Base-by-base conservation (phyloP, 1,284 basidiomycete genomes). In the Schizophyllum commune region DNA sequence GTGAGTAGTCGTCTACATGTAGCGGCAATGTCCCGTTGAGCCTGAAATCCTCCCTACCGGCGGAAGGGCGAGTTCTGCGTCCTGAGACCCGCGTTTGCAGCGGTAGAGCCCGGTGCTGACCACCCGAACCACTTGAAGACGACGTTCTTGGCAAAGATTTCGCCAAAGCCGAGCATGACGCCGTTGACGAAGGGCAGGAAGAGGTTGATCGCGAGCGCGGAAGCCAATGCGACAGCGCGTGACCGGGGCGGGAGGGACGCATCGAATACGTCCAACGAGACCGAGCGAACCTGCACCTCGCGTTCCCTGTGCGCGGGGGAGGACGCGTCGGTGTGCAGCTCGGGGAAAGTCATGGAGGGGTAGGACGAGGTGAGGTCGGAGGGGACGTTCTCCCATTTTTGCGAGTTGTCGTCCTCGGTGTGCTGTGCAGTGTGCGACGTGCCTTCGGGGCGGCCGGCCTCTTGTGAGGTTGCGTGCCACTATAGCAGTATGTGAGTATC, bases 121-220 rank as follows among this genome's bases (percentile, higher is more conserved):
- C 79, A 80, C 11, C 79, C 79, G 64, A 81, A 72, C 79, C 89
- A 92, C 17, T 82, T 79, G 58, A 88, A 80, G 19, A 97, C 76
- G 15, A 94, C 82, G 64, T 94, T 89, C 72, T 94, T 88, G 20
- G 96, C 96, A 70, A 98, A 96, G 62, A 99, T 94, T 76, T 99
- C 96, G 22, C 96, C 96, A 70, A 98, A 96, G 9, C 96, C 96
- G 57, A 98, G 85, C 94, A 98, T 97, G 68, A 98, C 91, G 32
- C 96, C 96, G 70, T 98, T 98, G 56, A 98, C 83, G 72, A 99
- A 99, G 0, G 96, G 96, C 53, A 99, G 79, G 1, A 95, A 75
- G 62, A 99, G 75, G 73, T 99, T 98, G 76, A 98, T 95, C 51
- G 91, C 91, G 62, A 98, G 72, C 7, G 91, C 88, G 4, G 94